Evolutionary conservation across 108 stramenopile species (phyloP).

Genomic region (Cylindrotheca fusiformis): DNA sequence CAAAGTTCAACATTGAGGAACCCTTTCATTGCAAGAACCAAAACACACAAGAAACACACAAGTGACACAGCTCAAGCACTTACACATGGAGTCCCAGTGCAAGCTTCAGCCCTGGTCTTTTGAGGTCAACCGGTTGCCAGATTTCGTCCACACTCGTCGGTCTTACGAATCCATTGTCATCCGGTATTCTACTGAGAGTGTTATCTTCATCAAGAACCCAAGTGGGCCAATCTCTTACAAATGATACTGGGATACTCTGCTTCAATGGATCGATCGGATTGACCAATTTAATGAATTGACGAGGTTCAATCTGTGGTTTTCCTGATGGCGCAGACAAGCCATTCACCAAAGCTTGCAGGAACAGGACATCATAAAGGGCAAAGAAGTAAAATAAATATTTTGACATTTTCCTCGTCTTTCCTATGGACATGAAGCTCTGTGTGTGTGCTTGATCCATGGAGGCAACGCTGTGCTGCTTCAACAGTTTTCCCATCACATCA

Average conservation of each 20-base stretch:
- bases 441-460: too few species aligned
- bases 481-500: too few species aligned
- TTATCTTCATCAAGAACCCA: slow-evolving; percentile 22
- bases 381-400: too few species aligned
- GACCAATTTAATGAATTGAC: background rate
- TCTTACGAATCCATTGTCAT: slow-evolving; percentile 28
- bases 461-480: too few species aligned
- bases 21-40: too few species aligned
- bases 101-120: slow-evolving; percentile 22
- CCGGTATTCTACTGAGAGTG: slow-evolving; percentile 8
- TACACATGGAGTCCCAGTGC: slow-evolving; percentile 34
- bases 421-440: too few species aligned
- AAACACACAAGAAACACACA: background rate
- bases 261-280: background rate
- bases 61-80: slow-evolving; percentile 6
- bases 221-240: slow-evolving; percentile 19
- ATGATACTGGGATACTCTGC: background rate
- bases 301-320: background rate
- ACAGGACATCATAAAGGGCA: too few species aligned
- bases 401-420: too few species aligned
- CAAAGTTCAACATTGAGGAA: too few species aligned
- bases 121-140: slow-evolving; percentile 33
- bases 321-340: background rate
- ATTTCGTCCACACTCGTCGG: slow-evolving; percentile 27
- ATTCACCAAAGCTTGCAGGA: too few species aligned